Percentiles rank a stretch among this genome's conserved stretches.
These are phyloP conservation scores for Rhizopogon vinicolor DNA, from an alignment of 768 basidiomycete genomes.

Conservation along the genomic window DNA sequence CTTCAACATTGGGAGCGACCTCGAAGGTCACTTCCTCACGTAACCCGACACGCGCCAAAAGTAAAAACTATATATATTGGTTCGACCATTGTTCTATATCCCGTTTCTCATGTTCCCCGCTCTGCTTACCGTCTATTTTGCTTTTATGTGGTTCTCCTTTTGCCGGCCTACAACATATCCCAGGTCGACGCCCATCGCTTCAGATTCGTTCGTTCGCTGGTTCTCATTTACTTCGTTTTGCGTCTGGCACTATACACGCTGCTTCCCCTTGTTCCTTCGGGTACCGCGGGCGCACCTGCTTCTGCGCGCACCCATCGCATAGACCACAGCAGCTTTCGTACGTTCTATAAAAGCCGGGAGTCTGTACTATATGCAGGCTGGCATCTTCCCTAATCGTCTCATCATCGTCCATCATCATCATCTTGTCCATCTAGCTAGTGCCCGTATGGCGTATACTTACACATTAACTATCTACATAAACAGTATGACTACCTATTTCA, in stretches of 20 bases:
- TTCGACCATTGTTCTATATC: slow-evolving; percentile 18
- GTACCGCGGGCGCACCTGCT: not conserved
- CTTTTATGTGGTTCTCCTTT: slow-evolving; percentile 5
- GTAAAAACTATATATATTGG: slow-evolving; percentile 34
- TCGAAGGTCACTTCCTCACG: not conserved
- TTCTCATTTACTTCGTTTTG: slow-evolving; percentile 1
- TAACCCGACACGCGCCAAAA: slow-evolving; percentile 14
- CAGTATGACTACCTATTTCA: slow-evolving; percentile 1
- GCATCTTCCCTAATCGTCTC: not conserved
- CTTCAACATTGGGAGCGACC: not conserved
- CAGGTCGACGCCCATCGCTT: slow-evolving; percentile 16
- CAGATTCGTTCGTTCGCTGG: not conserved
- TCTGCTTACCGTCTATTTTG: slow-evolving; percentile 9
- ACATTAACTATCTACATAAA: slow-evolving; percentile 5
- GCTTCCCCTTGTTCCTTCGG: not conserved
- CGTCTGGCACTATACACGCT: not conserved
- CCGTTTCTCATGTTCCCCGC: slow-evolving; percentile 6
- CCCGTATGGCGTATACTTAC: slow-evolving; percentile 6
- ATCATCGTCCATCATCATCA: not conserved
- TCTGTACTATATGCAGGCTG: slow-evolving; percentile 9
- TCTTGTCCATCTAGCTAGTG: not conserved
- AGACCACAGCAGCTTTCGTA: not conserved
- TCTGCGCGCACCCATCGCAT: not conserved
- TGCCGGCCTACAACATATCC: slow-evolving; percentile 28
- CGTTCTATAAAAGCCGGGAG: slow-evolving; percentile 3